Percentiles rank a stretch among this genome's conserved stretches.
These are phyloP conservation scores for Ophiognomonia clavigignenti-juglandacearum DNA, from an alignment of 2,329 filamentous ascomycete species.

Conservation along the genomic window DNA sequence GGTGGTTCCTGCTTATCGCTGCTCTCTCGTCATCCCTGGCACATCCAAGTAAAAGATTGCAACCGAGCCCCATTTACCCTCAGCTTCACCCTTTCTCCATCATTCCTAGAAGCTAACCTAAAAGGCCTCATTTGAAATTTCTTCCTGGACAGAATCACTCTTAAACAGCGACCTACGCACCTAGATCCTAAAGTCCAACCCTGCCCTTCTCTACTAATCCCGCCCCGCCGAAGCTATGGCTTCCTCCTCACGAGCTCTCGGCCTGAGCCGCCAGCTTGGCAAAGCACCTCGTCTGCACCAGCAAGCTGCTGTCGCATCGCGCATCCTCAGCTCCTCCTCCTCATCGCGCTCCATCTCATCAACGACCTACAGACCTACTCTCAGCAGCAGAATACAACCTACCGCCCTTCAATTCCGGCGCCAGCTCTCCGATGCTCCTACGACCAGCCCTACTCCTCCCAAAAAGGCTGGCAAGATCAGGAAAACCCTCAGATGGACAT, in stretches of 20 bases:
- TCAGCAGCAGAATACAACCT: slow-evolving; percentile 20
- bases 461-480: slow-evolving; percentile 58
- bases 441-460: slow-evolving; percentile 33
- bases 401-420: slow-evolving; percentile 24
- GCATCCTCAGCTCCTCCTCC: slow-evolving; percentile 23
- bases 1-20: too few relatives aligned
- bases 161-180: background rate
- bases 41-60: background rate
- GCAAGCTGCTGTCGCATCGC: slow-evolving; percentile 20
- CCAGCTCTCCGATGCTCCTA: slow-evolving; percentile 21
- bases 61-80: background rate
- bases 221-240: slow-evolving; percentile 25
- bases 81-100: background rate
- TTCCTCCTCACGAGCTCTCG: slow-evolving; percentile 28
- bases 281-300: slow-evolving; percentile 18
- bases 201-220: slow-evolving; percentile 1
- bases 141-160: background rate
- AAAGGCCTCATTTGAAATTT: slow-evolving; percentile 1
- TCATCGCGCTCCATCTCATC: slow-evolving; percentile 18
- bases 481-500: slow-evolving; percentile 69
- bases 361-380: slow-evolving; percentile 15
- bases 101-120: background rate
- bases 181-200: background rate
- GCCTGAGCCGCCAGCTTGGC: slow-evolving; percentile 21
- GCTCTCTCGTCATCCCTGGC: background rate